Base-by-base conservation (phyloP, 768 basidiomycete genomes). In the Phanerochaete sordida region DNA sequence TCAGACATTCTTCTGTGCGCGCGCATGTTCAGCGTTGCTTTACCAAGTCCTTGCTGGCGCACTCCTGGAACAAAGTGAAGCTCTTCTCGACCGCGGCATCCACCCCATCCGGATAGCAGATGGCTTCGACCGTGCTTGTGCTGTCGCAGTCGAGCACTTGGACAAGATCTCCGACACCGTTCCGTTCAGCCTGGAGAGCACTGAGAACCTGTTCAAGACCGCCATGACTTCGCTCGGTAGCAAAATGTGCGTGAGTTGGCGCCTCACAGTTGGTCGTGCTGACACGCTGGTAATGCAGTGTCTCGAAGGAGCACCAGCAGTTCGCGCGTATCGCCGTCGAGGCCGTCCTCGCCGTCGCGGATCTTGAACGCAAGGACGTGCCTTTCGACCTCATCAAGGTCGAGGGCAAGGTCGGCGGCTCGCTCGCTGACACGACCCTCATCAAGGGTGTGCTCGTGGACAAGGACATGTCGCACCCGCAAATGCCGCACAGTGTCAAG, bases 401-500 rank as follows among this genome's bases (percentile, higher is more conserved):
- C 15, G 93, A 97, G 66, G 96, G 96, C 70, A 98, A 98, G 78
- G 96, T 98, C 64, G 97, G 97, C 48, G 97, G 97, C 39, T 93
- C 95, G 11, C 84, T 99, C 39, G 93, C 92, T 9, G 97, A 99
- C 76, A 98, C 93, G 7, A 86, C 84, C 45, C 84, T 99, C 66
- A 96, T 99, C 79, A 90, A 90, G 68, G 97, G 97, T 66, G 97
- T 99, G 45, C 91, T 99, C 67, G 85, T 99, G 72, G 97, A 99
- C 86, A 99, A 99, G 77, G 96, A 99, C 77, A 96, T 99, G 91
- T 98, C 95, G 13, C 97, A 99, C 70, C 91, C 96, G 3, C 94
- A 97, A 74, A 99, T 99, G 97, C 96, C 96, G 9, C 86, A 84
- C 60, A 80, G 78, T 35, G 88, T 99, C 66, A 83, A 81, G 65